Evolutionary conservation across 2,329 filamentous ascomycete species (phyloP).

Genomic region (Pseudocercospora crystallina): DNA sequence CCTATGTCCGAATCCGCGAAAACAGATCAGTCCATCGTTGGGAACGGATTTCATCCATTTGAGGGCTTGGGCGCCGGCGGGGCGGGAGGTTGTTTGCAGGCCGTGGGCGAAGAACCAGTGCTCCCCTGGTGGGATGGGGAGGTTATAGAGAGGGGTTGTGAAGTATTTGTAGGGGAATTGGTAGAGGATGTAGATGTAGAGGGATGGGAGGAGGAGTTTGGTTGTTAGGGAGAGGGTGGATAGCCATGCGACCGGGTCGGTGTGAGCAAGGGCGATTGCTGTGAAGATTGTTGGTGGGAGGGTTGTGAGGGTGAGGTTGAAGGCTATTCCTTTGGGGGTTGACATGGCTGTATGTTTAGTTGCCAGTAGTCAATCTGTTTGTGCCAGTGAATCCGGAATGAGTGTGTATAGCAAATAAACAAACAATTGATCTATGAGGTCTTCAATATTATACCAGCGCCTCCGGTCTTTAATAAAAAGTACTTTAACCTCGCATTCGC

Average conservation of each 20-base stretch:
- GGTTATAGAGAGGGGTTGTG: not conserved
- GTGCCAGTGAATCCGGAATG: no score
- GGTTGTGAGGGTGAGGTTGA: not conserved
- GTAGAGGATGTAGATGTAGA: conserved; percentile 1
- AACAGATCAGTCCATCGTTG: conserved; percentile 44
- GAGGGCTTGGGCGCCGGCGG: conserved; percentile 36
- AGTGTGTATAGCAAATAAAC: no score
- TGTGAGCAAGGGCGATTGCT: not conserved
- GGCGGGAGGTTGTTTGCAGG: conserved; percentile 35
- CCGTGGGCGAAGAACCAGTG: conserved; percentile 40
- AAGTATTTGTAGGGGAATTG: not conserved
- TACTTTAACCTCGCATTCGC: no score
- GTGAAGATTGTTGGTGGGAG: no score
- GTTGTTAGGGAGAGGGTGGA: not conserved
- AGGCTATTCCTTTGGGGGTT: conserved; percentile 2
- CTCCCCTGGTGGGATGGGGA: conserved; percentile 20
- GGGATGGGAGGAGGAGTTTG: not conserved
- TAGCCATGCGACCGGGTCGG: not conserved
- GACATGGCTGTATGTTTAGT: conserved; percentile 1
- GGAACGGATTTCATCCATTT: conserved; percentile 39
- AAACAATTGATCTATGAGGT: no score
- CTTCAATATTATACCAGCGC: no score
- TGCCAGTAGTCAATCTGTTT: no score
- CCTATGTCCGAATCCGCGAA: conserved; percentile 40
- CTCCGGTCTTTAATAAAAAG: no score